Evolutionary conservation across 1,139 yeast species (phyloP).

Genomic region (Taphrina betulina): DNA sequence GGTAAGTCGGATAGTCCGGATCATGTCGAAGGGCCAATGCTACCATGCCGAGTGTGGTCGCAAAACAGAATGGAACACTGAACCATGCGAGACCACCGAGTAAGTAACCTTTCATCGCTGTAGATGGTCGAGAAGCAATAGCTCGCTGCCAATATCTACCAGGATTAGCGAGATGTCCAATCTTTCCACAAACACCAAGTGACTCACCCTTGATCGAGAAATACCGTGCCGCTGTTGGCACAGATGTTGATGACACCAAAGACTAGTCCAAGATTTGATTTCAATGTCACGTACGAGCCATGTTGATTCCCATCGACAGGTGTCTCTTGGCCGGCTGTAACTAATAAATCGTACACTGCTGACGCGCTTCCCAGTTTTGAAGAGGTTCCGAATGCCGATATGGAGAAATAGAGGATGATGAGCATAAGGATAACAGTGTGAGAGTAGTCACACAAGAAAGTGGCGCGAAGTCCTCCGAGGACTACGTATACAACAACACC

Average conservation of each 20-base stretch:
- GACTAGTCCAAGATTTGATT: slow-evolving; percentile 49
- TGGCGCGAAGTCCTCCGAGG: slow-evolving; percentile 52
- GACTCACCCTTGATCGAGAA: slow-evolving; percentile 57
- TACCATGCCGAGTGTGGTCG: slow-evolving; percentile 48
- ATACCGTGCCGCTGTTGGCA: slow-evolving; percentile 38
- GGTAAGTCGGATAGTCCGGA: slow-evolving; percentile 46
- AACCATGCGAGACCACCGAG: slow-evolving; percentile 51
- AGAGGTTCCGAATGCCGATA: slow-evolving; percentile 46
- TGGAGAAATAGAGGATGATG: slow-evolving; percentile 47
- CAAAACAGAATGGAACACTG: slow-evolving; percentile 48
- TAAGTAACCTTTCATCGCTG: slow-evolving; percentile 47
- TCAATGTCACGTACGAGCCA: slow-evolving; percentile 54
- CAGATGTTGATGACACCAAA: slow-evolving; percentile 42
- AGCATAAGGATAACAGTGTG: slow-evolving; percentile 50
- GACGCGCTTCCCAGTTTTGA: slow-evolving; percentile 52
- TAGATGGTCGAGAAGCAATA: slow-evolving; percentile 47
- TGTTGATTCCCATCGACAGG: slow-evolving; percentile 51
- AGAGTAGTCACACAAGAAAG: slow-evolving; percentile 52
- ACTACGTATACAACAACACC: slow-evolving; percentile 50
- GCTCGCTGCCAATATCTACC: slow-evolving; percentile 44
- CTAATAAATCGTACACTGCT: slow-evolving; percentile 51
- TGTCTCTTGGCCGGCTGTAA: slow-evolving; percentile 42
- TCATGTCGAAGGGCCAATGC: slow-evolving; percentile 45
- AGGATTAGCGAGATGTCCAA: neutral
- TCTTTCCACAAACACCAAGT: too few species aligned